Evolutionary conservation across 176 grass and related monocot genomes (phyloP), one percentile per base, ranked within the genome.

Genomic region (Hordeum marinum): DNA sequence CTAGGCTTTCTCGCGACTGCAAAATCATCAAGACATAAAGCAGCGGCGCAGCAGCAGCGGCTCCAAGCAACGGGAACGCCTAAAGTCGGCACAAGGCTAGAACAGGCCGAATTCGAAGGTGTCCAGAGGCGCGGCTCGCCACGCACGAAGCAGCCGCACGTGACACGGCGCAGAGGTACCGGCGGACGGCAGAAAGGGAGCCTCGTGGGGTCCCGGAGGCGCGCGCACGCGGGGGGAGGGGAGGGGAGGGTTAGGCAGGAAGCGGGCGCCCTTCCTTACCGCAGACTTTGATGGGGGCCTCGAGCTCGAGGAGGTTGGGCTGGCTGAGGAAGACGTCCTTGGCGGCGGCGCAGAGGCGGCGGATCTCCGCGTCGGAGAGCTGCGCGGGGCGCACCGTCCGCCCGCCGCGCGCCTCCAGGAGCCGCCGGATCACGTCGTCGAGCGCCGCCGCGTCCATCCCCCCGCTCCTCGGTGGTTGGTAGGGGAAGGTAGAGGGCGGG

Each of bases 201-300:
- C 37, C 37, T 39, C 37, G 37, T 39, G 37, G 1, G 37, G 37
- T 39, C 37, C 37, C 7, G 11, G 37, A 41, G 46, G 59, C n/a
- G 74, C 17, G 29, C 31, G 31, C 29, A 1, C 34, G 4, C 2
- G 68, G 37, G 6, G 37, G 3, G 63, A 10, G 59, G 5, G 26
- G 62, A 31, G 25, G 62, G 26, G 6, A 1, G 20, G 7, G 21
- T n/a, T n/a, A 15, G 26, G 63, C 14, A 3, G 13, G 61, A 27
- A 14, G 24, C 3, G 13, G 45, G 70, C 23, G 6, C 0, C 1
- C n/a, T n/a, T n/a, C 52, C 42, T 63, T 90, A 94, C 96, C 96
- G 72, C 96, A 98, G 41, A 95, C 88, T 84, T 98, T 98, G 85
- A 95, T 98, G 55, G 91, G 96, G 11, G 96, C 96, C 79, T 95